Conservation (phyloP, 73 alveolate species). For the Effrenium voratum region DNA sequence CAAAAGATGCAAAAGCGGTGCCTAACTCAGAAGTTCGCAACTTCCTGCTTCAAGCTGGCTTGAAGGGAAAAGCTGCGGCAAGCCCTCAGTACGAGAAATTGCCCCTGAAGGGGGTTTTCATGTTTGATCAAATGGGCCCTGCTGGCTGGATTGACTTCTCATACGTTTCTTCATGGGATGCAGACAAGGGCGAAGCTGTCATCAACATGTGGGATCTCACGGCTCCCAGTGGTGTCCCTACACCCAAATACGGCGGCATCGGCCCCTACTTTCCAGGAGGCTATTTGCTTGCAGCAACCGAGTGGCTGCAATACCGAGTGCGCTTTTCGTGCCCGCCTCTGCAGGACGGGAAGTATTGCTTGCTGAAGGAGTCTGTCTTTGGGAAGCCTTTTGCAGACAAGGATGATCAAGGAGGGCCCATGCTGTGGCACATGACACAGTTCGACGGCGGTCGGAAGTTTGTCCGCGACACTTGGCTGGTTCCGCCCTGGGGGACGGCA, state of each 20-base stretch:
- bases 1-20: neutral
- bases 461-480: slow-evolving; percentile 72
- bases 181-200: slow-evolving; percentile 40
- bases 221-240: slow-evolving; percentile 51
- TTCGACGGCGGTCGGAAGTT: slow-evolving; percentile 72
- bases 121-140: slow-evolving; percentile 91
- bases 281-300: slow-evolving; percentile 1
- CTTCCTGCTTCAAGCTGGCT: slow-evolving; percentile 31
- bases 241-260: slow-evolving; percentile 58
- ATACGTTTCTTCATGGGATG: neutral
- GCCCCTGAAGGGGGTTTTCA: slow-evolving; percentile 49
- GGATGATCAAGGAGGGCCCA: slow-evolving; percentile 4
- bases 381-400: slow-evolving; percentile 19
- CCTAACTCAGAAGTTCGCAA: slow-evolving; percentile 3
- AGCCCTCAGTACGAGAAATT: neutral
- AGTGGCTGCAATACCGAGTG: slow-evolving; percentile 29
- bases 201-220: slow-evolving; percentile 16
- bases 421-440: slow-evolving; percentile 79
- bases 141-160: slow-evolving; percentile 74
- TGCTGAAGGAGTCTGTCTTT: slow-evolving; percentile 32
- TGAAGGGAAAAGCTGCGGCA: neutral
- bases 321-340: slow-evolving; percentile 53
- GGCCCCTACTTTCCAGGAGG: slow-evolving; percentile 73
- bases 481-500: slow-evolving; percentile 72
- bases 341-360: slow-evolving; percentile 32